phyloP scores from a whole-genome alignment of 768 basidiomycete genomes.

The Calocera viscosa region DNA sequence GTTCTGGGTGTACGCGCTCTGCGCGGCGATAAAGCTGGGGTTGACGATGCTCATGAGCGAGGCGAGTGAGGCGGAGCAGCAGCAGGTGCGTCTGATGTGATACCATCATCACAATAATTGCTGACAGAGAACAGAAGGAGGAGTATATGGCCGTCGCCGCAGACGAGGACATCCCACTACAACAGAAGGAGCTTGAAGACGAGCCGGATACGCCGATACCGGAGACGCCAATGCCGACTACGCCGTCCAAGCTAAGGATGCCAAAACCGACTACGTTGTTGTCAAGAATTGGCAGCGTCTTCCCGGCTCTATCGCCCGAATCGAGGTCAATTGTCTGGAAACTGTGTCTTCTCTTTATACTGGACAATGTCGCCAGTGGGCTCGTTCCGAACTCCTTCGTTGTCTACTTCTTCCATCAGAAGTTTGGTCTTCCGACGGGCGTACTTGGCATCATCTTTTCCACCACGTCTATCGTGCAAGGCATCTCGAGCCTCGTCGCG shows the following conservation, averaged over 20 bases:
- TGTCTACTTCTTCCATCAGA: slow-evolving; percentile 18
- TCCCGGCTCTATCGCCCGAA: slow-evolving; percentile 15
- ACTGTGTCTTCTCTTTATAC: slow-evolving; percentile 18
- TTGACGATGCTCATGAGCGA: slow-evolving; percentile 13
- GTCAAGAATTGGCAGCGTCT: slow-evolving; percentile 10
- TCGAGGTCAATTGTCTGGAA: slow-evolving; percentile 20
- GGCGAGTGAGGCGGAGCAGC: slow-evolving; percentile 12
- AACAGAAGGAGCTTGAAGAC: not conserved
- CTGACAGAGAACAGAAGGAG: not conserved
- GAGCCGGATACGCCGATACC: not conserved
- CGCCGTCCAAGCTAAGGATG: not conserved
- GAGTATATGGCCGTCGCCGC: slow-evolving; percentile 9
- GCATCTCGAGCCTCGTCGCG: slow-evolving; percentile 19
- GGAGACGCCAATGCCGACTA: not conserved
- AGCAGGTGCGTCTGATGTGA: too few species aligned
- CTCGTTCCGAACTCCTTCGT: slow-evolving; percentile 20
- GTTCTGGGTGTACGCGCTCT: slow-evolving; percentile 18
- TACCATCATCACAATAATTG: not conserved
- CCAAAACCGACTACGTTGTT: not conserved
- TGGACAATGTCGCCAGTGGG: slow-evolving; percentile 21
- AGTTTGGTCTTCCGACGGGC: slow-evolving; percentile 15
- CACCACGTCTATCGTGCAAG: slow-evolving; percentile 20
- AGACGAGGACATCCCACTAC: not conserved
- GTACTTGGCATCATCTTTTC: slow-evolving; percentile 19
- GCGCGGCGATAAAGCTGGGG: slow-evolving; percentile 17